A percentile compares a stretch with the other conserved stretches of the same genome.
Conservation (phyloP, 2,329 filamentous ascomycete genomes). For the Diaporthe sp. region DNA sequence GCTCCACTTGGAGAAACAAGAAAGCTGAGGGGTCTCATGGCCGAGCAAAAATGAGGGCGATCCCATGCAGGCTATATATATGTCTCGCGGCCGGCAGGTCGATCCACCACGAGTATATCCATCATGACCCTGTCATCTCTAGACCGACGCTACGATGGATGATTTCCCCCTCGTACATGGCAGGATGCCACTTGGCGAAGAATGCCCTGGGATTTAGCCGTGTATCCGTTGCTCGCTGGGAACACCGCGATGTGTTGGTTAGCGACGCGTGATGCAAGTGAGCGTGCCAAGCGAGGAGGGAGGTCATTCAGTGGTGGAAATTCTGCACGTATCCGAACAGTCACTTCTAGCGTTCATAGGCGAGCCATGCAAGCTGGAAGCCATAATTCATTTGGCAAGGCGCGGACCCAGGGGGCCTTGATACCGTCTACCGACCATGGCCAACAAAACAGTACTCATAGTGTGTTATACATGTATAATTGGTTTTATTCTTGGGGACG, state of each 20-base stretch:
- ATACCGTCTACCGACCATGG: not conserved
- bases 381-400: constrained; percentile 6
- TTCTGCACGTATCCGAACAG: constrained; percentile 2
- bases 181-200: not conserved
- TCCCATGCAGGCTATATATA: not conserved
- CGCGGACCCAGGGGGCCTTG: not conserved
- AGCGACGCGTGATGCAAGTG: constrained; percentile 1
- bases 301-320: constrained; percentile 10
- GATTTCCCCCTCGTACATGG: not conserved
- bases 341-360: not conserved
- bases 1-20: not conserved
- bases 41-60: not conserved
- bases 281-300: not conserved
- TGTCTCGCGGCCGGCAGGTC: not conserved
- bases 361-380: not conserved
- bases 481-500: not conserved
- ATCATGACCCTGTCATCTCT: not conserved
- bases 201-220: not conserved
- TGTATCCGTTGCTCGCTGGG: not conserved
- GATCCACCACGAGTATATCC: not conserved
- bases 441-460: not conserved
- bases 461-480: not conserved
- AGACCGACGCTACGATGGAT: constrained; percentile 3
- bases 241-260: not conserved
- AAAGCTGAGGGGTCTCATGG: too few relatives aligned